Evolutionary conservation across 1,139 yeast species (phyloP).

Genomic region (Petasospora rhodanensis): DNA sequence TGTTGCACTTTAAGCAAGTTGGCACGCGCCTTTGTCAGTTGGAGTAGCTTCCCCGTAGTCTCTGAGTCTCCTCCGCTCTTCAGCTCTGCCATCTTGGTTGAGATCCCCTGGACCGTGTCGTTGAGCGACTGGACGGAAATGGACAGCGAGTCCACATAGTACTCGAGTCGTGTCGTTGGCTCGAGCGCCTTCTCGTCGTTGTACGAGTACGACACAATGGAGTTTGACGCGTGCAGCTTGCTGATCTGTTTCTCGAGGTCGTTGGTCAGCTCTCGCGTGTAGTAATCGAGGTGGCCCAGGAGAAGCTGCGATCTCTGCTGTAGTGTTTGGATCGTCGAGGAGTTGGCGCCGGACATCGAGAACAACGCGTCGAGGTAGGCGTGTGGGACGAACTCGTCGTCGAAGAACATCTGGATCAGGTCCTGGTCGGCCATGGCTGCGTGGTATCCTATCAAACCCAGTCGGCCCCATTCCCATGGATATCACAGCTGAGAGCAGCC

Average conservation of each 20-base stretch:
- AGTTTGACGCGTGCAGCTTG: constrained; percentile 38
- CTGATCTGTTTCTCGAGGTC: constrained; percentile 47
- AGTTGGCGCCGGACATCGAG: constrained; percentile 15
- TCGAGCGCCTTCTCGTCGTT: constrained; percentile 21
- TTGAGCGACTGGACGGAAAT: constrained; percentile 54
- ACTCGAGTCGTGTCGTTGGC: constrained; percentile 52
- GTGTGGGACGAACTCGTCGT: constrained; percentile 44
- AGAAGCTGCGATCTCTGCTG: constrained; percentile 38
- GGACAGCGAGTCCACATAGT: constrained; percentile 55
- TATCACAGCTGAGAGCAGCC: no score
- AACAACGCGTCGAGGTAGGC: constrained; percentile 44
- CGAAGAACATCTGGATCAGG: constrained; percentile 40
- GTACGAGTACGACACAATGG: constrained; percentile 34
- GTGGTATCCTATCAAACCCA: no score
- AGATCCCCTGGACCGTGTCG: constrained; percentile 37
- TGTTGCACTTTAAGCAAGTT: constrained; percentile 43
- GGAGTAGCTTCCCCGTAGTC: constrained; percentile 34
- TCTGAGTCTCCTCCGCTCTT: constrained; percentile 12
- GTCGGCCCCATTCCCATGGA: no score
- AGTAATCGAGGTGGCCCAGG: constrained; percentile 56
- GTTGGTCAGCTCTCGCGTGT: constrained; percentile 50
- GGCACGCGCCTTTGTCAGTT: constrained; percentile 39
- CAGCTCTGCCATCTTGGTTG: constrained; percentile 10
- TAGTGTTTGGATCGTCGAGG: constrained; percentile 11
- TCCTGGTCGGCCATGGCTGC: constrained; percentile 28